These are phyloP conservation scores for Verticillium longisporum DNA, from an alignment of 2,329 filamentous ascomycete genomes.

Conservation along the genomic window DNA sequence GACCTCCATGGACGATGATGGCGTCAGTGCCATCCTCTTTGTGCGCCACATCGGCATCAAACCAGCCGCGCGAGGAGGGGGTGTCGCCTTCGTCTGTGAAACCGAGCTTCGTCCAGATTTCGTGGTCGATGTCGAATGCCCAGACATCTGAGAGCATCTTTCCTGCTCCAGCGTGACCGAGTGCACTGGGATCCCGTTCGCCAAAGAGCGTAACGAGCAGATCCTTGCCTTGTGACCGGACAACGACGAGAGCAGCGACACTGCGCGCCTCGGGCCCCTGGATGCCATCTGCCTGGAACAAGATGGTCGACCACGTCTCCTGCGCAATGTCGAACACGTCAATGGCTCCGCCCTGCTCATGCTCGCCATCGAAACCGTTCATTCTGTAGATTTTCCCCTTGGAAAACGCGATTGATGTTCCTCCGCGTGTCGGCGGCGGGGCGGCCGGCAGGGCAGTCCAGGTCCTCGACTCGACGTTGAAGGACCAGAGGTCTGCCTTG, in stretches of 20 bases:
- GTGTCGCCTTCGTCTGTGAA: constrained; percentile 11
- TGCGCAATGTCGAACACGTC: constrained; percentile 33
- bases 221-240: constrained; percentile 12
- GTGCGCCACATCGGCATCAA: constrained; percentile 24
- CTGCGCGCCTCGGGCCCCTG: constrained; percentile 23
- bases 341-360: constrained; percentile 49
- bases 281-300: constrained; percentile 17
- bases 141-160: constrained; percentile 32
- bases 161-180: constrained; percentile 31
- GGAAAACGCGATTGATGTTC: constrained; percentile 37
- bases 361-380: constrained; percentile 57
- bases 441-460: constrained; percentile 50
- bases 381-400: constrained; percentile 45
- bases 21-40: constrained; percentile 7
- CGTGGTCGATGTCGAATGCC: constrained; percentile 27
- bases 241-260: constrained; percentile 19
- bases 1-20: constrained; percentile 30
- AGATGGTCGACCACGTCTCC: constrained; percentile 17
- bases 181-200: constrained; percentile 27
- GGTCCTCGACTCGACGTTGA: constrained; percentile 32
- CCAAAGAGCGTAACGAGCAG: constrained; percentile 31
- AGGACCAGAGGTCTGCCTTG: constrained; percentile 54
- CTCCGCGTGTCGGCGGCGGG: constrained; percentile 44
- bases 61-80: constrained; percentile 30
- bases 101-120: constrained; percentile 19